Evolutionary conservation across 108 stramenopile genomes (phyloP).

Genomic region (Aurantiochytrium sp.): DNA sequence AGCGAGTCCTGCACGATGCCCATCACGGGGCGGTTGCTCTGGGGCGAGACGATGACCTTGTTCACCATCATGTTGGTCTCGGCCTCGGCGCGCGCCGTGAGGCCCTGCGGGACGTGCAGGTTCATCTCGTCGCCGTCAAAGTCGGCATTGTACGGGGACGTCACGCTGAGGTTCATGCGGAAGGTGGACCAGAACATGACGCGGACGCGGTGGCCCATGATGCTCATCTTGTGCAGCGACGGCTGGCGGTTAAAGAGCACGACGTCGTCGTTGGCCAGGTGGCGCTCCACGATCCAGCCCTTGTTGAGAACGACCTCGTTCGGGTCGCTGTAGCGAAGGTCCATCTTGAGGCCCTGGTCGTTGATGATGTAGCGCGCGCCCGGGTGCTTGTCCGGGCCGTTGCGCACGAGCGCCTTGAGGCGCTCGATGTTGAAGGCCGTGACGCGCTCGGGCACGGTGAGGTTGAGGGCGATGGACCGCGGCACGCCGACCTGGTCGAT

Average conservation of each 20-base stretch:
- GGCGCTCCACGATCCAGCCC: conserved; percentile 97
- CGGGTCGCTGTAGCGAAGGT: conserved; percentile 80
- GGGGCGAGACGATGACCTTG: conserved; percentile 89
- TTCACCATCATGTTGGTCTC: conserved; percentile 94
- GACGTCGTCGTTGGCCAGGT: conserved; percentile 90
- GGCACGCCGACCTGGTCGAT: conserved; percentile 99
- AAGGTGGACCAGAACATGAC: conserved; percentile 98
- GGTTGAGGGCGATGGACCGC: conserved; percentile 85
- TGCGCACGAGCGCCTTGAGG: conserved; percentile 77
- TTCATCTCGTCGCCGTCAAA: conserved; percentile 99
- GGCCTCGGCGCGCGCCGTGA: conserved; percentile 90
- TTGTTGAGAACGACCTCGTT: conserved; percentile 73
- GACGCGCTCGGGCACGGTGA: conserved; percentile 94
- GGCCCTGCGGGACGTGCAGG: conserved; percentile 91
- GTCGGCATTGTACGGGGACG: conserved; percentile 98
- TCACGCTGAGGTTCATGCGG: conserved; percentile 94
- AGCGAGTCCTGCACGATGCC: conserved; percentile 97
- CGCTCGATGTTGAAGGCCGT: conserved; percentile 85
- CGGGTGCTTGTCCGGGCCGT: conserved; percentile 90
- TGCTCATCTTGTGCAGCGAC: conserved; percentile 97
- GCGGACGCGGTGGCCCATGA: conserved; percentile 97
- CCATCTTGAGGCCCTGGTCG: conserved; percentile 83
- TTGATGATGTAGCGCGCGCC: conserved; percentile 95
- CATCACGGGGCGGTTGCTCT: conserved; percentile 98
- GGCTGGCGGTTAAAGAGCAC: conserved; percentile 99